Evolutionary conservation across 805 yeast genomes (phyloP).

Genomic region (Tetrapisispora pingtungensis): DNA sequence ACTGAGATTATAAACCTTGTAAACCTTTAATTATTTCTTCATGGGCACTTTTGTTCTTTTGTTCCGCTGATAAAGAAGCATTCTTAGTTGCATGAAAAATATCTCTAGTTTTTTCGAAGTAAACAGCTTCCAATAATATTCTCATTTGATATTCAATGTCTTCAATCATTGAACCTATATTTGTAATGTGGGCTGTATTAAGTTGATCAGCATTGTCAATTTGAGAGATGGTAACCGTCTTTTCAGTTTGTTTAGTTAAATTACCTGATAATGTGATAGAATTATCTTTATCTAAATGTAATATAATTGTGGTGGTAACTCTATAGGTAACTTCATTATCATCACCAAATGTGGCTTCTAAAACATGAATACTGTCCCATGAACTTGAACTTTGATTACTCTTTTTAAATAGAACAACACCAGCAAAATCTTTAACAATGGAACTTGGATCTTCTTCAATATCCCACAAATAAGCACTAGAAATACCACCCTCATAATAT

Average conservation of each 20-base stretch:
- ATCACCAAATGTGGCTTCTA: conserved; percentile 51
- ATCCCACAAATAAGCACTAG: conserved; percentile 90
- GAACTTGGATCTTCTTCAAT: conserved; percentile 41
- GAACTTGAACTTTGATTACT: conserved; percentile 34
- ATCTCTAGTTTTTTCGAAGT: conserved; percentile 89
- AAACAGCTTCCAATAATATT: conserved; percentile 82
- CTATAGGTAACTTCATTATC: conserved; percentile 42
- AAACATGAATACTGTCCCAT: conserved; percentile 94
- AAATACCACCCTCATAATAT: conserved; percentile 90
- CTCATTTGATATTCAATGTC: conserved; percentile 82
- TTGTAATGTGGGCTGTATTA: conserved; percentile 65
- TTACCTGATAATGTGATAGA: conserved; percentile 55
- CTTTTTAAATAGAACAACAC: conserved; percentile 80
- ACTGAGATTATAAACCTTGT: conserved; percentile 22
- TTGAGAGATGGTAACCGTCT: conserved; percentile 30
- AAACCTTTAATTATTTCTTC: conserved; percentile 31
- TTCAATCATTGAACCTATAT: conserved; percentile 77
- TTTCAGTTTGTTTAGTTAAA: conserved; percentile 74
- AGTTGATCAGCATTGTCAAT: conserved; percentile 19
- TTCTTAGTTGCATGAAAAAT: conserved; percentile 63
- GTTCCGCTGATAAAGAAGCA: conserved; percentile 11
- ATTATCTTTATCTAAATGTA: conserved; percentile 42
- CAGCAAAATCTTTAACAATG: conserved; percentile 52
- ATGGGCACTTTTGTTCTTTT: conserved; percentile 23
- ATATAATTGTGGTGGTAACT: conserved; percentile 78